Conservation (phyloP, 208 protist genomes). For the Trypanosomatidae sp. region DNA sequence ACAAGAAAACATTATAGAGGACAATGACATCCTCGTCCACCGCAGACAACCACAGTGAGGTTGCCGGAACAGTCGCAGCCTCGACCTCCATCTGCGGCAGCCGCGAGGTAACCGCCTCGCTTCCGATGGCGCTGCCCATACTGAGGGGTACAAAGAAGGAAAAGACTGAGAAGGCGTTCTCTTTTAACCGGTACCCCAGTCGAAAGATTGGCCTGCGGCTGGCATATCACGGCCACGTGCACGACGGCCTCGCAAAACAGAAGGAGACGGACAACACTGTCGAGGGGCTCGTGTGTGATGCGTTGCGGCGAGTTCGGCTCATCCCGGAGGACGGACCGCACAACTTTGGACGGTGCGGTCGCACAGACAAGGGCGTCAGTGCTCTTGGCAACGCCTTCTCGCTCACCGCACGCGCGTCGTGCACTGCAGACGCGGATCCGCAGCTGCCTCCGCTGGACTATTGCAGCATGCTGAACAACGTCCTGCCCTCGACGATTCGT, state of each 20-base stretch:
- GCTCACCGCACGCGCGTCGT: conserved; percentile 65
- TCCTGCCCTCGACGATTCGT: conserved; percentile 94
- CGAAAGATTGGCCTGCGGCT: conserved; percentile 83
- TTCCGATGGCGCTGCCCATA: not conserved
- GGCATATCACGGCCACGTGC: conserved; percentile 85
- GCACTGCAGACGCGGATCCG: conserved; percentile 20
- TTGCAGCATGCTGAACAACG: conserved; percentile 93
- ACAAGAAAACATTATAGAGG: not conserved
- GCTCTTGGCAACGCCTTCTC: conserved; percentile 84
- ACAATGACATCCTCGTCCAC: not conserved
- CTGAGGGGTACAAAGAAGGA: conserved; percentile 26
- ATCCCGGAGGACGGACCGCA: conserved; percentile 57
- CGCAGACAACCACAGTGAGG: not conserved
- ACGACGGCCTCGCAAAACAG: conserved; percentile 82
- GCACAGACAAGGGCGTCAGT: conserved; percentile 90
- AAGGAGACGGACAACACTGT: conserved; percentile 84
- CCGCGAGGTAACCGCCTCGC: not conserved
- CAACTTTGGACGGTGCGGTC: conserved; percentile 76
- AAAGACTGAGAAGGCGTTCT: conserved; percentile 49
- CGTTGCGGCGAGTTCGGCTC: conserved; percentile 57
- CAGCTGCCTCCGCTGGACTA: conserved; percentile 90
- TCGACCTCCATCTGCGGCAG: not conserved
- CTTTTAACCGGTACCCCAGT: conserved; percentile 62
- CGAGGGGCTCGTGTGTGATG: conserved; percentile 55
- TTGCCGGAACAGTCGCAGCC: not conserved